Evolutionary conservation across 176 grass and related monocot species (phyloP), one percentile per base, ranked within the genome.

Genomic region (Guadua angustifolia): DNA sequence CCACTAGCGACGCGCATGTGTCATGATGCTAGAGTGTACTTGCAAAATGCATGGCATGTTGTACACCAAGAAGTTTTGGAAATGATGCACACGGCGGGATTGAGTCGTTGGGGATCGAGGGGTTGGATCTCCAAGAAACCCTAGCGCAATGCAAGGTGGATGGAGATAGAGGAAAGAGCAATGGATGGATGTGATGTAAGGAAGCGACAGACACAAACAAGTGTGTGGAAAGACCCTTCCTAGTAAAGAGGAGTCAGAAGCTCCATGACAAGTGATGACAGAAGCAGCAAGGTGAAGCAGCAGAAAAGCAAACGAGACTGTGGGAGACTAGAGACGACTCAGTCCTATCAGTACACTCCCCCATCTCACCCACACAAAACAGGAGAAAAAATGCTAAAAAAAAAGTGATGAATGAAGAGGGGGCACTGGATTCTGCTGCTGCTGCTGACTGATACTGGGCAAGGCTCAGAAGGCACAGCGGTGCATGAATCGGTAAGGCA

Each of bases 141-240:
- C 90, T 88, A 91, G 86, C 17, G 17, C 81, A 32, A 73, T 2
- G 58, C 58, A 52, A 83, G 13, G 21, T 6, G 33, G 64, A 18
- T 9, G 19, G 33, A 18, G 72, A 74, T 51, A 10, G 43, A 74
- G 60, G 58, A 6, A 7, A 33, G 7, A 79, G 64, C 40, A 86
- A 60, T 71, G 29, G 76, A 64, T 60, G 32, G 89, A 83, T 73
- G 86, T 89, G 88, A 90, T 88, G 90, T 60, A 50, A 88, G 81
- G 77, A 71, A 83, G 73, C 62, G 74, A 77, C 83, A 89, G 71
- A 81, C 85, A 84, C 68, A 71, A 89, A 82, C 90, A 78, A 92
- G 79, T 69, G 85, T 35, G 57, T 92, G 92, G 92, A 87, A 94
- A 92, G 90, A 94, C 92, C 78, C 82, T 92, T 94, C 92, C 92